Evolutionary conservation across 768 basidiomycete genomes (phyloP).

Genomic region (Suillus paluster): DNA sequence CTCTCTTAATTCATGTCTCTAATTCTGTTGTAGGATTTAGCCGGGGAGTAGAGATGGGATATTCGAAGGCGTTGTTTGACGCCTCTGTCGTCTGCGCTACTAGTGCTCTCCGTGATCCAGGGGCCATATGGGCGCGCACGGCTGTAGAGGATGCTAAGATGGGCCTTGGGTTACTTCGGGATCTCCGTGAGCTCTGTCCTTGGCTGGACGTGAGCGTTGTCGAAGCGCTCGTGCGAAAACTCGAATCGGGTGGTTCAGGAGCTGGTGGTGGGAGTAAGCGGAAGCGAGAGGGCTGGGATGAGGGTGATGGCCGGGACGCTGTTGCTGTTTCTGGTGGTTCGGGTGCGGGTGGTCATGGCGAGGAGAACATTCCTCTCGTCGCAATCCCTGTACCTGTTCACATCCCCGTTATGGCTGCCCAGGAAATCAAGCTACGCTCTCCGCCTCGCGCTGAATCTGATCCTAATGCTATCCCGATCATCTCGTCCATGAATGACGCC

Average conservation of each 20-base stretch:
- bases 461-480: background rate
- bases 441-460: background rate
- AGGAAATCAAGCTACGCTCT: background rate
- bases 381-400: background rate
- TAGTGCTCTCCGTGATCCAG: constrained; percentile 58
- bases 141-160: constrained; percentile 51
- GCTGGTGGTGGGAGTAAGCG: background rate
- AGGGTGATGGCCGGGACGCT: constrained; percentile 3
- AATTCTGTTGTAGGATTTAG: background rate
- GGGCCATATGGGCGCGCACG: constrained; percentile 48
- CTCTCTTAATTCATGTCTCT: background rate
- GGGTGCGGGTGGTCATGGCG: background rate
- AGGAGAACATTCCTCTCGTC: background rate
- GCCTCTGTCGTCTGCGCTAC: constrained; percentile 69
- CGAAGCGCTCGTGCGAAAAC: constrained; percentile 1
- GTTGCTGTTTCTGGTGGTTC: background rate
- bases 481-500: background rate
- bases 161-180: constrained; percentile 49
- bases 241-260: background rate
- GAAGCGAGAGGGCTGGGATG: constrained; percentile 5
- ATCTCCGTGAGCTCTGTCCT: constrained; percentile 17
- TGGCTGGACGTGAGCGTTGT: constrained; percentile 8
- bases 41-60: constrained; percentile 1
- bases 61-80: constrained; percentile 59
- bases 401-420: background rate